Evolutionary conservation across 2,329 filamentous ascomycete species (phyloP).

Genomic region (Ascochyta fabae): DNA sequence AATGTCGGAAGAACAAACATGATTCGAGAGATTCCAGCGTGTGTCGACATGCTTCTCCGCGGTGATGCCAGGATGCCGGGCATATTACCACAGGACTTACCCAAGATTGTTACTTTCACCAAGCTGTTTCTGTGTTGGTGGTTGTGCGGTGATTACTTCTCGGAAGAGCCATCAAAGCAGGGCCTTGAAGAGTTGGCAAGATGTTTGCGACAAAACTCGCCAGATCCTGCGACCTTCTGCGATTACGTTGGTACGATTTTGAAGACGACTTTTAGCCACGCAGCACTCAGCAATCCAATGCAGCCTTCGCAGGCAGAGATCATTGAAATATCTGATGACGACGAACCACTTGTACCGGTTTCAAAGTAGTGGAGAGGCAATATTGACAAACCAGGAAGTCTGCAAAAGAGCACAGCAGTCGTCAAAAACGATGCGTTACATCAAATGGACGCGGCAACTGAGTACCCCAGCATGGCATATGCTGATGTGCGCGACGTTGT

Average conservation of each 20-base stretch:
- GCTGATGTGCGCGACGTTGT: no score
- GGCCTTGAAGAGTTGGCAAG: conserved; percentile 27
- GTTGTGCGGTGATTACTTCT: conserved; percentile 32
- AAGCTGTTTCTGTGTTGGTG: conserved; percentile 48
- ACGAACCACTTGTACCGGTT: conserved; percentile 13
- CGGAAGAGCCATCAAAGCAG: conserved; percentile 6
- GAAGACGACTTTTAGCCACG: conserved; percentile 32
- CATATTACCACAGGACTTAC: conserved; percentile 32
- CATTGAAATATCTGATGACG: conserved; percentile 40
- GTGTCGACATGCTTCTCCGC: conserved; percentile 30
- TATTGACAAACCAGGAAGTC: neutral
- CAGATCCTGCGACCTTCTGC: conserved; percentile 31
- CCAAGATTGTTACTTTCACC: conserved; percentile 34
- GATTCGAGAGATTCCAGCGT: conserved; percentile 32
- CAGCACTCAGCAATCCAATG: conserved; percentile 28
- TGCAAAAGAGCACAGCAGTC: neutral
- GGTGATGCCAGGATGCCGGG: conserved; percentile 33
- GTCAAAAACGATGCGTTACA: neutral
- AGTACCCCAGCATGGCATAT: no score
- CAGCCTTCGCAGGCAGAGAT: conserved; percentile 37
- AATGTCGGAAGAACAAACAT: conserved; percentile 28
- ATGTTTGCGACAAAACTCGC: conserved; percentile 17
- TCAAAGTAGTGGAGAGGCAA: neutral
- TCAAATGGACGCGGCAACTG: no score
- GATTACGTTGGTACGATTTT: conserved; percentile 35